Conservation (phyloP, 2,329 filamentous ascomycete genomes). For the Sporothrix pallida region DNA sequence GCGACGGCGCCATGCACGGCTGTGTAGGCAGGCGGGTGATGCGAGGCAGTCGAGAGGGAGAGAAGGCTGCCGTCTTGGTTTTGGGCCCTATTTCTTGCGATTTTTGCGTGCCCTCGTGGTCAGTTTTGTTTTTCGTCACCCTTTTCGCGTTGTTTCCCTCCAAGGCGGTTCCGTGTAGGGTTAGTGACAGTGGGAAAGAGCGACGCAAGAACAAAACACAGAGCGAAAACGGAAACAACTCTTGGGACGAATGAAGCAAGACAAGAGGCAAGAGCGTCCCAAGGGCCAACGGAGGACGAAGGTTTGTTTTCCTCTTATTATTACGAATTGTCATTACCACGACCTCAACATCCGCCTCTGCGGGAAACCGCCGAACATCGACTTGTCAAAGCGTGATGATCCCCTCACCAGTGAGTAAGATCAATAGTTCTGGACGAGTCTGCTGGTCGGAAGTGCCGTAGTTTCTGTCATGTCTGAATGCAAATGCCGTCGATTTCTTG, state of each 20-base stretch:
- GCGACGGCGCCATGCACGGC: slow-evolving; percentile 16
- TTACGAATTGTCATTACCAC: background rate
- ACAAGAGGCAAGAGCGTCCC: background rate
- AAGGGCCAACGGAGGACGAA: background rate
- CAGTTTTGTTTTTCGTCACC: background rate
- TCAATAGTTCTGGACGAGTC: background rate
- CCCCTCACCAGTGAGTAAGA: slow-evolving; percentile 3
- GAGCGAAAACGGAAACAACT: background rate
- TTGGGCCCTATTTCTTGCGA: background rate
- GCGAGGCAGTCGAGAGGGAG: background rate
- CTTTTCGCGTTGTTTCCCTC: background rate
- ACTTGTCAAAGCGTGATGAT: background rate
- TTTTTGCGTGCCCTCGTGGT: slow-evolving; percentile 8
- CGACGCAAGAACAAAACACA: background rate
- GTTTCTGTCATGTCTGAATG: background rate
- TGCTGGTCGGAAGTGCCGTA: background rate
- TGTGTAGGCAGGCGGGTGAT: slow-evolving; percentile 1
- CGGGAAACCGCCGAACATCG: background rate
- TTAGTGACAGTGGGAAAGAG: background rate
- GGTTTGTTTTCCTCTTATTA: background rate
- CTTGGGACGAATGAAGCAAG: background rate
- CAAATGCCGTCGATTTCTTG: background rate
- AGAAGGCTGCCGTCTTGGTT: background rate
- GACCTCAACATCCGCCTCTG: background rate
- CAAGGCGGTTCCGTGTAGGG: slow-evolving; percentile 4